phyloP scores from a whole-genome alignment of 1,284 basidiomycete species.

The Laetiporus sulphureus region DNA sequence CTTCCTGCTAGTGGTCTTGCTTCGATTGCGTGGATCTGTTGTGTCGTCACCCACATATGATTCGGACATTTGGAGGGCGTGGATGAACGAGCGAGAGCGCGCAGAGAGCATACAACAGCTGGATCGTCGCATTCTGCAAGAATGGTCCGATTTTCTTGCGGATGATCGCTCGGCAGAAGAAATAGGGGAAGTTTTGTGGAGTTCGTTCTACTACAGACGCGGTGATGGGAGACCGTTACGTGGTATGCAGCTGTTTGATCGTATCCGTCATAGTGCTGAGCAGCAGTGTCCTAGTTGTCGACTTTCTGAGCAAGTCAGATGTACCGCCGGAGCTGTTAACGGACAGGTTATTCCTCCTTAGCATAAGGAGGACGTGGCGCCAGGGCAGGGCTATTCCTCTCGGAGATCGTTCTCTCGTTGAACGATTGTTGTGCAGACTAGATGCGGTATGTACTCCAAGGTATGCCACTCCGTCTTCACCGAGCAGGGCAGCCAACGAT shows the following conservation, averaged over 20 bases:
- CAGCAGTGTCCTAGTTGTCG: conserved; percentile 31
- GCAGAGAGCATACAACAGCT: conserved; percentile 10
- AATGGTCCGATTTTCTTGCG: conserved; percentile 19
- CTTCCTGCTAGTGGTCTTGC: conserved; percentile 25
- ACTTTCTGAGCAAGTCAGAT: conserved; percentile 31
- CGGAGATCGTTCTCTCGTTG: conserved; percentile 3
- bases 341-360: conserved; percentile 36
- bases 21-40: too few relatives aligned
- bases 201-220: conserved; percentile 13
- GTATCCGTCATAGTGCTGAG: neutral
- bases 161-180: conserved; percentile 15
- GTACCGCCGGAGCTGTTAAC: conserved; percentile 29
- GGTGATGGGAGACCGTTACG: neutral
- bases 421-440: conserved; percentile 23
- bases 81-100: conserved; percentile 18
- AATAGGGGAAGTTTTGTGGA: conserved; percentile 19
- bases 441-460: conserved; percentile 37
- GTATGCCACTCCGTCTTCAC: conserved; percentile 24
- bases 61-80: conserved; percentile 24
- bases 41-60: too few relatives aligned
- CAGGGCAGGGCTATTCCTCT: conserved; percentile 22
- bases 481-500: too few relatives aligned
- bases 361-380: conserved; percentile 38
- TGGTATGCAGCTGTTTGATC: conserved; percentile 2
- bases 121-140: conserved; percentile 19